Conservation (phyloP, 352 stramenopile species). For the Halophytophthora batemanensis region DNA sequence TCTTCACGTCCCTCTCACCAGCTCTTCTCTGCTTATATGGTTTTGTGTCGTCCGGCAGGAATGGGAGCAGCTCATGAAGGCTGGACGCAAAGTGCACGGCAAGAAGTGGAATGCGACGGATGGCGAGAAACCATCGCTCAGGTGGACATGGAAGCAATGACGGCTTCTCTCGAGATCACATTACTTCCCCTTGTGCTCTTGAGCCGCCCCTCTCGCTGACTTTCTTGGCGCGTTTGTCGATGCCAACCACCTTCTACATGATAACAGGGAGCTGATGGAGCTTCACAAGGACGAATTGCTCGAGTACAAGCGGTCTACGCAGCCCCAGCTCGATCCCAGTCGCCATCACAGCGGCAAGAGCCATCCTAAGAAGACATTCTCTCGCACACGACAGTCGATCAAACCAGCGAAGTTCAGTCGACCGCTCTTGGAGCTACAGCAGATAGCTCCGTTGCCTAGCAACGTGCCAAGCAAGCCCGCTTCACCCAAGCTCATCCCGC, state of each 20-base stretch:
- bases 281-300: slow-evolving; percentile 71
- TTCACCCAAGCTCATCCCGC: slow-evolving; percentile 19
- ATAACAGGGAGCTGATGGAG: slow-evolving; percentile 57
- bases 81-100: slow-evolving; percentile 55
- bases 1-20: background rate
- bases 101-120: slow-evolving; percentile 47
- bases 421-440: slow-evolving; percentile 17
- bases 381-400: too few species aligned
- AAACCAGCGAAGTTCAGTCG: slow-evolving; percentile 20
- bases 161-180: too few species aligned
- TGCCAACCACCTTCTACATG: background rate
- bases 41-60: slow-evolving; percentile 28
- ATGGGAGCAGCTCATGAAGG: slow-evolving; percentile 66
- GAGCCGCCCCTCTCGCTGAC: background rate
- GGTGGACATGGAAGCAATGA: slow-evolving; percentile 13
- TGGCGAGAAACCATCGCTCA: slow-evolving; percentile 39
- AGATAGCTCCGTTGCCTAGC: slow-evolving; percentile 13
- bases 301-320: slow-evolving; percentile 41
- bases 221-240: background rate
- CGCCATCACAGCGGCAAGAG: slow-evolving; percentile 2
- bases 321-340: slow-evolving; percentile 11
- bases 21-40: background rate
- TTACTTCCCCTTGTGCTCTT: background rate
- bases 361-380: background rate
- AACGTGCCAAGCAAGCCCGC: slow-evolving; percentile 6